phyloP scores from a whole-genome alignment of 2,329 filamentous ascomycete species.

The Lecanicillium sp. region DNA sequence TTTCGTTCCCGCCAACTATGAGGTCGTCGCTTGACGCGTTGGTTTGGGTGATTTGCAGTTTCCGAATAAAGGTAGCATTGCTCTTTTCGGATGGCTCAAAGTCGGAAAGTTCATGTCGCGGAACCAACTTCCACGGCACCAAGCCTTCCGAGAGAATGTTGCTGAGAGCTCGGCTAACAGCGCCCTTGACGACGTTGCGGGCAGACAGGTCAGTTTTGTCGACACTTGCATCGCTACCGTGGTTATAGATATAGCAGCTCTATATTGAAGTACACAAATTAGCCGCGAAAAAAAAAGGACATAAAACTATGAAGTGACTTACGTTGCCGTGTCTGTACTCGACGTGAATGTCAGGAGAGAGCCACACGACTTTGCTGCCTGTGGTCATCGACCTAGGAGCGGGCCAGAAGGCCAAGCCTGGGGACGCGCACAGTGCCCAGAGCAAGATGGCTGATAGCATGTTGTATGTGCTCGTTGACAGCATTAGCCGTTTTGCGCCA shows the following conservation, averaged over 20 bases:
- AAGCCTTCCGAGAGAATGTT: constrained; percentile 57
- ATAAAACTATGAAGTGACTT: constrained; percentile 29
- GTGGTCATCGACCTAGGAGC: constrained; percentile 35
- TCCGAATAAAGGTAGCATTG: constrained; percentile 39
- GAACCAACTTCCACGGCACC: constrained; percentile 67
- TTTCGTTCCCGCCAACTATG: constrained; percentile 57
- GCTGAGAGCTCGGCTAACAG: constrained; percentile 44
- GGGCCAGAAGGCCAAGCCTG: constrained; percentile 42
- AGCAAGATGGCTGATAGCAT: no score
- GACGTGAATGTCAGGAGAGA: constrained; percentile 33
- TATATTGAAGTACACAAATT: no score
- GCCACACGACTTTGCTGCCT: constrained; percentile 37
- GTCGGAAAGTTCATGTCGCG: constrained; percentile 47
- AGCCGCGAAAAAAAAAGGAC: no score
- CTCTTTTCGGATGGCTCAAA: constrained; percentile 48
- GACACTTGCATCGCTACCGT: not conserved
- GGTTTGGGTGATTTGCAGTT: constrained; percentile 51
- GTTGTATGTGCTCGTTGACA: no score
- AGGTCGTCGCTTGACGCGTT: constrained; percentile 40
- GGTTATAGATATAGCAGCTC: not conserved
- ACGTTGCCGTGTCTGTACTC: constrained; percentile 43
- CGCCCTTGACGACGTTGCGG: constrained; percentile 40
- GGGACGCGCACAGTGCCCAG: constrained; percentile 4
- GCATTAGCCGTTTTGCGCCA: no score
- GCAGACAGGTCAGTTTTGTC: constrained; percentile 16